These are phyloP conservation scores for Aspergillus sp. DNA, from an alignment of 2,329 filamentous ascomycete species.

Conservation along the genomic window DNA sequence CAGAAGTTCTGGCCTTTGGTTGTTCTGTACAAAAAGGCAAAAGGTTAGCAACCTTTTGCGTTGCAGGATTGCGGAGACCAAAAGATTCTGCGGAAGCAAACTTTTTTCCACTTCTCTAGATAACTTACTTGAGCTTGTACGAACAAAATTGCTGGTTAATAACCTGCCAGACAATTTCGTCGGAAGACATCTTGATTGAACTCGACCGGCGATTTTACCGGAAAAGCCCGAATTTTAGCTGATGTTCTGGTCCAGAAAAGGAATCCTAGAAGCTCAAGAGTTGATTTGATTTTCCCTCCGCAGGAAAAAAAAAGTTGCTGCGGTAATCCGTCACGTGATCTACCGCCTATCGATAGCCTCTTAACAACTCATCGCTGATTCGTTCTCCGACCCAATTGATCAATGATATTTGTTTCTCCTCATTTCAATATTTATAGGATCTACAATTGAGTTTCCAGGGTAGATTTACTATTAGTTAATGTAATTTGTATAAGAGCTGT, in stretches of 20 bases:
- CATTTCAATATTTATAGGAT: constrained; percentile 1
- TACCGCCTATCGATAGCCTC: constrained; percentile 21
- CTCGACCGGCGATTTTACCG: constrained; percentile 6
- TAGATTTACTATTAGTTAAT: too few relatives aligned
- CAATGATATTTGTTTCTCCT: too few relatives aligned
- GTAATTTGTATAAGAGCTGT: too few relatives aligned
- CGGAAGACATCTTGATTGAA: constrained; percentile 64
- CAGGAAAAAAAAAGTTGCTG: constrained; percentile 28
- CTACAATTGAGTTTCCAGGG: too few relatives aligned
- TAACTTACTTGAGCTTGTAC: constrained; percentile 80
- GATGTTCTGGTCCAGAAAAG: too few relatives aligned
- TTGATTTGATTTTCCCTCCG: constrained; percentile 11
- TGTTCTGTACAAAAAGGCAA: constrained; percentile 48
- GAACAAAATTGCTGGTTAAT: constrained; percentile 94
- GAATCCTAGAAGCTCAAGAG: constrained; percentile 2
- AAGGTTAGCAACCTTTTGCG: constrained; percentile 3
- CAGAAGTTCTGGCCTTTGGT: constrained; percentile 90
- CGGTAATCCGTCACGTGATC: constrained; percentile 20
- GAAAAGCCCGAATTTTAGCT: constrained; percentile 4
- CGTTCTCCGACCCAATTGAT: too few relatives aligned
- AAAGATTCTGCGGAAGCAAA: too few relatives aligned
- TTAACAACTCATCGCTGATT: background rate
- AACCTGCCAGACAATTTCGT: constrained; percentile 96
- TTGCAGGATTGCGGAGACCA: constrained; percentile 1
- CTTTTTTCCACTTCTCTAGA: too few relatives aligned